Evolutionary conservation across 2,329 filamentous ascomycete genomes (phyloP).

Genomic region (Colletotrichum liriopes): DNA sequence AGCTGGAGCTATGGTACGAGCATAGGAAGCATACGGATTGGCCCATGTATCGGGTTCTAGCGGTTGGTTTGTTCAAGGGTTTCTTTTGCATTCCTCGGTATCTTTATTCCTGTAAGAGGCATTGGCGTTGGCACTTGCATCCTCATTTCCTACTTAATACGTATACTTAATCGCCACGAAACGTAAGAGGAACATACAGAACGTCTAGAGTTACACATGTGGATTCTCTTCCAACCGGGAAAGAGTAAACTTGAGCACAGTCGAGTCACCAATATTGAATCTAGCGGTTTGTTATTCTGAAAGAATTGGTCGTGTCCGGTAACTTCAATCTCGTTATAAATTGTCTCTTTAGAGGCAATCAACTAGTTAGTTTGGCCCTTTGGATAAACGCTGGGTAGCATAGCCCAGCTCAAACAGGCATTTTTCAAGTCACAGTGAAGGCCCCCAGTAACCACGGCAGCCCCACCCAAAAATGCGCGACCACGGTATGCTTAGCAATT

Average conservation of each 20-base stretch:
- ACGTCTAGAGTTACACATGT: neutral
- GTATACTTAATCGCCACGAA: neutral
- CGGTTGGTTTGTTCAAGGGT: neutral
- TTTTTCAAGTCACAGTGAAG: too few species aligned
- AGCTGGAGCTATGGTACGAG: neutral
- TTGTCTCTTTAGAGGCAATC: too few species aligned
- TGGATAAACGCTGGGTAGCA: too few species aligned
- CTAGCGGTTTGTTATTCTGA: neutral
- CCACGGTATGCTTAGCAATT: neutral
- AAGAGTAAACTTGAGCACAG: neutral
- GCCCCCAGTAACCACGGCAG: neutral
- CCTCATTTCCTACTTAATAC: neutral
- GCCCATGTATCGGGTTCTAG: neutral
- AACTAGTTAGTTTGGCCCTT: too few species aligned
- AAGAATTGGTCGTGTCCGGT: neutral
- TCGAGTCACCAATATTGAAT: neutral
- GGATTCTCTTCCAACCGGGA: neutral
- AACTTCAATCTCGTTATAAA: too few species aligned
- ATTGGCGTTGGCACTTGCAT: neutral
- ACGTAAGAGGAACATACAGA: neutral
- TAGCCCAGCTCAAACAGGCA: too few species aligned
- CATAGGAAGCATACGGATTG: neutral
- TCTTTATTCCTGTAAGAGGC: neutral
- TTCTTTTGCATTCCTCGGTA: neutral
- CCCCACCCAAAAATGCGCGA: neutral